phyloP scores from a whole-genome alignment of 2,329 filamentous ascomycete species.

The Cladosporium sp. region DNA sequence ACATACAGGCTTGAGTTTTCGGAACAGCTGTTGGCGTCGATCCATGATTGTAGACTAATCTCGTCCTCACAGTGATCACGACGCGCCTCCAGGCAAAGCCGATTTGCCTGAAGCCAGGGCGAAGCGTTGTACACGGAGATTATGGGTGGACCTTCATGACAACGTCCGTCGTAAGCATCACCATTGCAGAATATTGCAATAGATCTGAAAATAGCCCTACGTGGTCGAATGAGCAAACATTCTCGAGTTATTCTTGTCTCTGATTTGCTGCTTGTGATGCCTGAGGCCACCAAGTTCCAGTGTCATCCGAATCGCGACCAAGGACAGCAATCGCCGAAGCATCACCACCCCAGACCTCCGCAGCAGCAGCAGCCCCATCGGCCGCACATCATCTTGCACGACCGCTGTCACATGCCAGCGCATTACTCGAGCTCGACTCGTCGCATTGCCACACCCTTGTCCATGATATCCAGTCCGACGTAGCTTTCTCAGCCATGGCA shows the following conservation, averaged over 20 bases:
- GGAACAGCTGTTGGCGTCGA: constrained; percentile 36
- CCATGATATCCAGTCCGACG: background rate
- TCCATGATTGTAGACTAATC: constrained; percentile 12
- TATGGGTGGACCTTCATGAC: no score
- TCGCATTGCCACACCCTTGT: background rate
- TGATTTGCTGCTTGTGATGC: background rate
- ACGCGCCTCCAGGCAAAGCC: background rate
- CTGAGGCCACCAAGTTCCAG: background rate
- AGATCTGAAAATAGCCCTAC: no score
- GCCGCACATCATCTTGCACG: background rate
- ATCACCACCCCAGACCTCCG: background rate
- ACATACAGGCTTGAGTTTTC: constrained; percentile 55
- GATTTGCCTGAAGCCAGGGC: no score
- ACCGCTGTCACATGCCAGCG: no score
- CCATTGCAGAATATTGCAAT: no score
- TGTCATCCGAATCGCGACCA: no score
- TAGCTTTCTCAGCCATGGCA: constrained; percentile 23
- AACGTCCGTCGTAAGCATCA: no score
- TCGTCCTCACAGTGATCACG: background rate
- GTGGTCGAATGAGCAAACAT: background rate
- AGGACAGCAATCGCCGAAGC: no score
- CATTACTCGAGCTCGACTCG: no score
- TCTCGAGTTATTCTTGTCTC: no score
- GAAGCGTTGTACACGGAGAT: no score
- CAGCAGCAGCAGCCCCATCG: background rate